These are phyloP conservation scores for Fusarium keratoplasticum DNA, from an alignment of 2,329 filamentous ascomycete species.

Conservation along the genomic window DNA sequence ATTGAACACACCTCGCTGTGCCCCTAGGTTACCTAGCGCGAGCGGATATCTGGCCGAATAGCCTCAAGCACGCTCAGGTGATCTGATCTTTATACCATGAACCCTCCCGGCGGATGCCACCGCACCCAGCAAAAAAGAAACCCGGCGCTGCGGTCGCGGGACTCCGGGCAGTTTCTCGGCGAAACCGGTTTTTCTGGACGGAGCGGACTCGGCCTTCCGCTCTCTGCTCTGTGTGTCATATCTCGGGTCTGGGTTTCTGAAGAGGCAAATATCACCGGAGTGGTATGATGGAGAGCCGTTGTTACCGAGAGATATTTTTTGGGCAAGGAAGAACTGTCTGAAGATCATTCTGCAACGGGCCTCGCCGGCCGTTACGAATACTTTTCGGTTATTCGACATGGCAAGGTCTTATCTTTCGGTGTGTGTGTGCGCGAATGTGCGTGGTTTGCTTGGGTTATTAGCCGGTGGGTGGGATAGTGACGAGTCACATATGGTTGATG, in stretches of 20 bases:
- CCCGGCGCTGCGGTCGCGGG: neutral
- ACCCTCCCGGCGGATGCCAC: constrained; percentile 2
- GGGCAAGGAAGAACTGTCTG: neutral
- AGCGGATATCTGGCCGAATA: constrained; percentile 33
- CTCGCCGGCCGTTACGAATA: constrained; percentile 2
- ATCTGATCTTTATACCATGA: constrained; percentile 20
- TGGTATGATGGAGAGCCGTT: constrained; percentile 4
- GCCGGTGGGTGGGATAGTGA: neutral
- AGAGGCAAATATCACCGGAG: neutral
- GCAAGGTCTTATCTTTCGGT: constrained; percentile 25
- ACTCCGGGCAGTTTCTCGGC: constrained; percentile 24
- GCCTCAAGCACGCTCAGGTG: constrained; percentile 17
- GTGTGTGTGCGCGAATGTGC: too few relatives aligned
- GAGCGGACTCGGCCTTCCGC: constrained; percentile 26
- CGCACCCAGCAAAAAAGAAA: neutral
- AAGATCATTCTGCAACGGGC: neutral
- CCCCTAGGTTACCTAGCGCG: neutral
- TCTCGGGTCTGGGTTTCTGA: neutral
- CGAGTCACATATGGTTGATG: neutral
- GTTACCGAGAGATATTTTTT: neutral
- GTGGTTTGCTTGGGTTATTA: neutral
- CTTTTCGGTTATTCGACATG: constrained; percentile 25
- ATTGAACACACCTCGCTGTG: neutral
- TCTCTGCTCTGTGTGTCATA: neutral
- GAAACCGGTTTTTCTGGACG: neutral